Base-by-base conservation (phyloP, 805 yeast genomes). In the Hanseniaspora jakobsenii region DNA sequence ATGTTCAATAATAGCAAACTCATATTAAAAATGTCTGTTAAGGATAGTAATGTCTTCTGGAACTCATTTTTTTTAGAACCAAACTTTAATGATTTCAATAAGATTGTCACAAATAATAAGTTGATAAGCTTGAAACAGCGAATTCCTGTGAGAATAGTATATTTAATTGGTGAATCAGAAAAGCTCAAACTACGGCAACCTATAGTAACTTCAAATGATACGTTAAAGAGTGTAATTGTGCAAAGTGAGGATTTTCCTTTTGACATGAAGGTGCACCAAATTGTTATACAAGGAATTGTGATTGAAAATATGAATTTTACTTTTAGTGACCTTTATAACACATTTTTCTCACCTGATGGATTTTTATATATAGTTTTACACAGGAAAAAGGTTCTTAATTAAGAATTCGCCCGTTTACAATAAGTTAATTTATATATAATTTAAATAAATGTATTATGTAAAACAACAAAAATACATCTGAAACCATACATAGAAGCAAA, bases 1-100 rank as follows among this genome's bases (percentile, higher is more conserved):
- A 58, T 81, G 29, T 75, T 78, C 51, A 94, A 94, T 0, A 71
- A 75, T n/a, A 70, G 94, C 5, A 84, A 81, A 49, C 70, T 76
- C 2, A 73, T 89, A n/a, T 81, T 89, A 94, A 68, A 69, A 21
- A 62, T 89, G 44, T 73, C 91, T 5, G 77, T 74, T 49, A 67
- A 66, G 1, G 78, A 79, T 41, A 71, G 89, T 0, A 60, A 65
- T 19, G 55, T 55, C 1, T 64, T 85, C 38, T 81, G 87, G 81
- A 51, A 64, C 1, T 60, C 79, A 8, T 66, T 77, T 4, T 48
- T 62, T 48, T 29, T 49, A 37, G 40, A 59, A 55, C 51, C 52
- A 50, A 16, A 48, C 49, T 52, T 22, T 45, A 44, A 18, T 21
- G 60, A 58, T 46, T 51, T 49, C 35, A 51, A 23, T 29, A 62